Conservation (phyloP, 768 basidiomycete genomes). For the Termitomyces sp. region DNA sequence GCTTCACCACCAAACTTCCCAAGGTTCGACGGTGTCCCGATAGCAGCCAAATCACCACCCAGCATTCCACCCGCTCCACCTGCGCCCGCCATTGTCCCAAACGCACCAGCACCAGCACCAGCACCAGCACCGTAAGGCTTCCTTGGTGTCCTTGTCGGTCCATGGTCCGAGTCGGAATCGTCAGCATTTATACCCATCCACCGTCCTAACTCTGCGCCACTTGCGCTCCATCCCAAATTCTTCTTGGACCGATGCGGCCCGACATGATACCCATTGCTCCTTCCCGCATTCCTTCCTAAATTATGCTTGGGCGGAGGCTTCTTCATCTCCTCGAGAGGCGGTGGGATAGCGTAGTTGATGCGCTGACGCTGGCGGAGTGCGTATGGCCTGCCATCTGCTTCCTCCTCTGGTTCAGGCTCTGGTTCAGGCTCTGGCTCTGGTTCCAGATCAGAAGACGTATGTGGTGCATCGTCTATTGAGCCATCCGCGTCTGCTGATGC, state of each 20-base stretch:
- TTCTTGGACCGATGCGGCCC: constrained; percentile 25
- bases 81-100: constrained; percentile 40
- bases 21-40: constrained; percentile 78
- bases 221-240: constrained; percentile 72
- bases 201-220: constrained; percentile 67
- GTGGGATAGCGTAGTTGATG: constrained; percentile 80
- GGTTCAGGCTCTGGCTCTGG: constrained; percentile 40
- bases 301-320: constrained; percentile 34
- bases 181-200: constrained; percentile 74
- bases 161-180: constrained; percentile 77
- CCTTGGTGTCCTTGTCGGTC: constrained; percentile 58
- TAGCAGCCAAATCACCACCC: constrained; percentile 59
- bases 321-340: constrained; percentile 67
- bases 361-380: constrained; percentile 56
- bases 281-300: constrained; percentile 22
- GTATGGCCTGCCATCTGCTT: constrained; percentile 56
- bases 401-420: constrained; percentile 40
- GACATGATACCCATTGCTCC: constrained; percentile 24
- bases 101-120: constrained; percentile 48
- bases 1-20: constrained; percentile 77
- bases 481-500: constrained; percentile 52
- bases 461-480: constrained; percentile 50
- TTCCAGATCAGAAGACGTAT: constrained; percentile 36
- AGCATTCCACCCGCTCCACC: constrained; percentile 48
- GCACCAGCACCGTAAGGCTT: constrained; percentile 57